A percentile compares a stretch with the other conserved stretches of the same genome.
Conservation (phyloP, 768 basidiomycete species). For the Boletus barrowsii region DNA sequence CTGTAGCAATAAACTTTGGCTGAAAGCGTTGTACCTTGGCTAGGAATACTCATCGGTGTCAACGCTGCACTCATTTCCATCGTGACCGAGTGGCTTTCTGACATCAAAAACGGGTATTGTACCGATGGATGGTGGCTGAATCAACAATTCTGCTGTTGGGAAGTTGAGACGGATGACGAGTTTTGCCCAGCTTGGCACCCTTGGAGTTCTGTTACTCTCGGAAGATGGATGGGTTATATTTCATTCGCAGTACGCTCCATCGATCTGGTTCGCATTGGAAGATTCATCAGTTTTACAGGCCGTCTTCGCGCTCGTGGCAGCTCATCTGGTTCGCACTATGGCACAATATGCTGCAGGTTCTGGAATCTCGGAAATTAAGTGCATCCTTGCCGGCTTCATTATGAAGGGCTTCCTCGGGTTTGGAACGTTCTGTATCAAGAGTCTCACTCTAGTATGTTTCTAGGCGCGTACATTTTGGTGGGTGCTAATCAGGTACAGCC, state of each 20-base stretch:
- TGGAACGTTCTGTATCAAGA: conserved; percentile 91
- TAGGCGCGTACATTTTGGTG: background rate
- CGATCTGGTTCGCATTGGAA: background rate
- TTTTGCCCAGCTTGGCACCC: conserved; percentile 90
- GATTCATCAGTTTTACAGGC: conserved; percentile 45
- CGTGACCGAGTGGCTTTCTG: conserved; percentile 94
- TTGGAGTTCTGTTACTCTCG: conserved; percentile 73
- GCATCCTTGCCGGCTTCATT: conserved; percentile 93
- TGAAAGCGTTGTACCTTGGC: background rate
- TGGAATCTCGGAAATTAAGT: conserved; percentile 98
- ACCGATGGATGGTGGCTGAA: conserved; percentile 98
- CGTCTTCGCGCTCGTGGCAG: conserved; percentile 79
- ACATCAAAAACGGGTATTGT: conserved; percentile 97
- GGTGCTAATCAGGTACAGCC: conserved; percentile 54
- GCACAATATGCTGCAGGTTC: conserved; percentile 97
- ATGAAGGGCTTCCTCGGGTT: conserved; percentile 94
- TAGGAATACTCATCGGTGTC: conserved; percentile 87
- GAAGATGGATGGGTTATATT: conserved; percentile 85
- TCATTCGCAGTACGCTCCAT: conserved; percentile 72
- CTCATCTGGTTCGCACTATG: conserved; percentile 82
- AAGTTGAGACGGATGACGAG: conserved; percentile 79
- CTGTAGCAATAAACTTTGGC: background rate
- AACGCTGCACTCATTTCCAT: conserved; percentile 97
- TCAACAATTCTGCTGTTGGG: conserved; percentile 98
- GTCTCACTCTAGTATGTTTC: conserved; percentile 76